Evolutionary conservation across 192 early-diverging fungal species (phyloP).

Genomic region (Coemansia sp.): DNA sequence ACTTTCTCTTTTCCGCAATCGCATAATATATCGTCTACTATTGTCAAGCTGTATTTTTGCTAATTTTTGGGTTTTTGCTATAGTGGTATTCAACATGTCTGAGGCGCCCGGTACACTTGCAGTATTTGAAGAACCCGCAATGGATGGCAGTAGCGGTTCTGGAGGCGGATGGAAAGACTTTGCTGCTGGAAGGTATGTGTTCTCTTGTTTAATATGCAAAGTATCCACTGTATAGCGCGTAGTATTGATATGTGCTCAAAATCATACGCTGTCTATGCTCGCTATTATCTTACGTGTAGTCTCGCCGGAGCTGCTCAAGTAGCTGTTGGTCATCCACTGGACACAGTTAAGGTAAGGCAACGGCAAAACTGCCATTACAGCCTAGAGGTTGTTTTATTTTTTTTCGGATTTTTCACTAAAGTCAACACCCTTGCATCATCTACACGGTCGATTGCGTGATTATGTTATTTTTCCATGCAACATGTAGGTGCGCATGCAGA

Average conservation of each 20-base stretch:
- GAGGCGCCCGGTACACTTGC: constrained; percentile 17
- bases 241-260: neutral
- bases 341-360: constrained; percentile 70
- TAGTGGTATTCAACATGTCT: constrained; percentile 15
- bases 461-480: neutral
- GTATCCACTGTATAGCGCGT: neutral
- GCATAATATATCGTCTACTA: neutral
- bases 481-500: constrained; percentile 66
- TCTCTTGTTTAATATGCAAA: too few species aligned
- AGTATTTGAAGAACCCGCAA: constrained; percentile 9
- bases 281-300: constrained; percentile 21
- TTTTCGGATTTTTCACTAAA: constrained; percentile 4
- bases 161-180: constrained; percentile 58
- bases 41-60: neutral
- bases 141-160: constrained; percentile 2
- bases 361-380: neutral
- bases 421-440: neutral
- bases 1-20: neutral
- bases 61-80: neutral
- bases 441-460: constrained; percentile 18
- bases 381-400: neutral
- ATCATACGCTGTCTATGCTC: neutral
- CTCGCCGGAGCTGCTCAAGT: constrained; percentile 70
- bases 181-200: constrained; percentile 61
- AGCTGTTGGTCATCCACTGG: constrained; percentile 75